Evolutionary conservation across 441 rosid genomes (phyloP).

Genomic region (Dalechampia spathulata): DNA sequence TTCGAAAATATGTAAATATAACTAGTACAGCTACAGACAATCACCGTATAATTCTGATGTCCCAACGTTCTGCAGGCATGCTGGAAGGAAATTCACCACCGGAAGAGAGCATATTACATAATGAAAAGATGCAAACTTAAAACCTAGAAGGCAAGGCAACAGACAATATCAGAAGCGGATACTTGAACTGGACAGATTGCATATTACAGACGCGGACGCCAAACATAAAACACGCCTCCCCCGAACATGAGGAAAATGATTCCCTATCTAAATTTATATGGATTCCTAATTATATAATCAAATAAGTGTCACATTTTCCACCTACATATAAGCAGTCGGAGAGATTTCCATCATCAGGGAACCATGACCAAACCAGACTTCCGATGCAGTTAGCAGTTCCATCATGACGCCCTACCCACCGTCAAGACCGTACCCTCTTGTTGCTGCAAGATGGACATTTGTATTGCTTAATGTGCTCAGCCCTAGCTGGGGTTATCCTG

Average conservation of each 20-base stretch:
- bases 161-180: neutral
- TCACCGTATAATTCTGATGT: no score
- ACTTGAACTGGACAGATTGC: constrained; percentile 13
- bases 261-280: constrained; percentile 15
- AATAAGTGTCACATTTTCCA: constrained; percentile 21
- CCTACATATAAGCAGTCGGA: constrained; percentile 23
- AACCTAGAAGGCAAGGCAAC: neutral
- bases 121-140: no score
- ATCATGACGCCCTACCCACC: constrained; percentile 14
- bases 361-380: constrained; percentile 34
- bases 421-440: constrained; percentile 71
- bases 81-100: neutral
- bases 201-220: constrained; percentile 13
- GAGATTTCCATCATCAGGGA: constrained; percentile 23
- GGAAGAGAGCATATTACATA: neutral
- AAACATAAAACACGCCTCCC: constrained; percentile 20
- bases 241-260: constrained; percentile 15
- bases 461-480: constrained; percentile 86
- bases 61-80: no score
- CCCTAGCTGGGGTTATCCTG: constrained; percentile 85
- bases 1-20: no score
- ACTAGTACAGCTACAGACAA: no score
- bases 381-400: constrained; percentile 38
- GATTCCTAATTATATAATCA: constrained; percentile 26
- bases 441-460: constrained; percentile 85